Base-by-base conservation (phyloP, 257 asterid genomes). In the Lavandula angustifolia region DNA sequence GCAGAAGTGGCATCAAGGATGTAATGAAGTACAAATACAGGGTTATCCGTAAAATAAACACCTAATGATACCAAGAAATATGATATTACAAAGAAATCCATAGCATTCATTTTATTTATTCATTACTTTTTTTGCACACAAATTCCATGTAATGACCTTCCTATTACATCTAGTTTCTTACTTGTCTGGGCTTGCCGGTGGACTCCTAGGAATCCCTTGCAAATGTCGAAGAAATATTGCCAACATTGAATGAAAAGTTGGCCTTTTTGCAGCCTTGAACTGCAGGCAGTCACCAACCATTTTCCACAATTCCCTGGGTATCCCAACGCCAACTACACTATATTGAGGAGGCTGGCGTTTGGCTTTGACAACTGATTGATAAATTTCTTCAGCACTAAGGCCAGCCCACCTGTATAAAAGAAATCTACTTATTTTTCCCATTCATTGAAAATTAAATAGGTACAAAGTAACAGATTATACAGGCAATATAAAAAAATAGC, bases 261-360 rank as follows among this genome's bases (percentile, higher is more conserved):
- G 99, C 67, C 99, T 85, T 76, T 57, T 85, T 54, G 96, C 85
- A 50, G 89, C 84, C 83, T 84, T 90, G 83, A 81, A 81, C 76
- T 94, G 99, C 78, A 94, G 82, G 81, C 99, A 94, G 77, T 94
- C 99, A 70, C 99, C 99, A 84, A 94, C 87, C 97, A 94, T 90
- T 84, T 86, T 94, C 99, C 99, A 94, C 81, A 94, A 71, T 69
- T 94, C 97, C 76, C 92, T 82, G 5, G 99, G 99, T 73, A 94
- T 90, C 66, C 99, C 99, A 64, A 90, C 97, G 58, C 99, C 99
- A 34, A 90, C 96, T 34, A 94, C 99, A 55, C 94, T 82, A 54
- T 94, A 94, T 54, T 94, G 99, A 75, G 99, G 96, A 80, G 99
- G 99, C 40, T 82, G 99, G 64, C 75, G 81, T 75, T 84, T 84